These are phyloP conservation scores for Discostella stelligera DNA, from an alignment of 352 stramenopile genomes.

Conservation along the genomic window DNA sequence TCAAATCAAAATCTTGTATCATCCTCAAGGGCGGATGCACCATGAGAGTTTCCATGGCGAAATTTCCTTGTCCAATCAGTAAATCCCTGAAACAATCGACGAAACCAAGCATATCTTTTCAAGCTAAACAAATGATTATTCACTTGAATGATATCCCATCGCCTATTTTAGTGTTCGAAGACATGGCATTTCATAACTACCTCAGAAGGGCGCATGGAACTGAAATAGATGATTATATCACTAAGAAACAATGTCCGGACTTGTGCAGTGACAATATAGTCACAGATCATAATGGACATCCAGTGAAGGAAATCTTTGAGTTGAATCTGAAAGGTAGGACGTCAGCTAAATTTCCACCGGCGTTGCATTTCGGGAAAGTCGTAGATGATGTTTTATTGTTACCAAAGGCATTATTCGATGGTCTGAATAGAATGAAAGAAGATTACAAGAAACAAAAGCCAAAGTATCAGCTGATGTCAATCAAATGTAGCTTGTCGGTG, in stretches of 20 bases:
- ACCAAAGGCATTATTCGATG: conserved; percentile 49
- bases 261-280: conserved; percentile 28
- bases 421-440: conserved; percentile 45
- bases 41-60: conserved; percentile 40
- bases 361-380: conserved; percentile 50
- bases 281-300: conserved; percentile 44
- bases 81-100: conserved; percentile 14
- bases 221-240: conserved; percentile 52
- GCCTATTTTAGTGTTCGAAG: conserved; percentile 48
- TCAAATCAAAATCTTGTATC: conserved; percentile 28
- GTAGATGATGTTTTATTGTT: conserved; percentile 56
- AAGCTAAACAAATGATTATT: conserved; percentile 27
- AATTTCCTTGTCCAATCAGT: conserved; percentile 16
- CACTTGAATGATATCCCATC: conserved; percentile 43
- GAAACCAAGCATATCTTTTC: conserved; percentile 51
- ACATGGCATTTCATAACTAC: conserved; percentile 33
- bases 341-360: conserved; percentile 43
- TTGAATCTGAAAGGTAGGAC: conserved; percentile 34
- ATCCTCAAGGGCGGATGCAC: conserved; percentile 37
- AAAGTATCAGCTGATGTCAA: conserved; percentile 57
- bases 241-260: conserved; percentile 18
- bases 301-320: conserved; percentile 58
- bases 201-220: conserved; percentile 28
- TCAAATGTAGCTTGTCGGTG: conserved; percentile 47
- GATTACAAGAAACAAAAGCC: conserved; percentile 19